A percentile compares a stretch with the other conserved stretches of the same genome.
phyloP scores from a whole-genome alignment of 768 basidiomycete species.

The Phylloporus rhodoxanthus region DNA sequence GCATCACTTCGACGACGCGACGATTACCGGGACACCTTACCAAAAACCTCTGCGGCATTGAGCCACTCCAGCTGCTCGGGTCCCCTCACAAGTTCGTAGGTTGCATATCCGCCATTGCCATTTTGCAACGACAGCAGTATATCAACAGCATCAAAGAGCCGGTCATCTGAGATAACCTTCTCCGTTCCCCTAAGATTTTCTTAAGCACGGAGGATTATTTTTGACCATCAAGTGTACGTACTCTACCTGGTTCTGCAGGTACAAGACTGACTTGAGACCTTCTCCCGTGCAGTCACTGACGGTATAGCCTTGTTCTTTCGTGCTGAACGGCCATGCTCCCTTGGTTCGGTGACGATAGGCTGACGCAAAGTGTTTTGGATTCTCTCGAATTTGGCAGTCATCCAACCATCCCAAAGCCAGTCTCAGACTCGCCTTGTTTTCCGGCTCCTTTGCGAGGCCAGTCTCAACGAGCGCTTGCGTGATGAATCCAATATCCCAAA shows the following conservation, averaged over 20 bases:
- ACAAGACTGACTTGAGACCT: conserved; percentile 85
- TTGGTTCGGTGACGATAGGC: conserved; percentile 63
- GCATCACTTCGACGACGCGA: neutral
- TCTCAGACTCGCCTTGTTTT: conserved; percentile 58
- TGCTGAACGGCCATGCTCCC: no score
- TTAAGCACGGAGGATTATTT: conserved; percentile 3
- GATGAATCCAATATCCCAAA: no score
- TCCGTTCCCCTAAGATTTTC: conserved; percentile 55
- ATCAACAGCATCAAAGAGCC: conserved; percentile 84
- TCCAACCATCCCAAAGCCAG: conserved; percentile 72
- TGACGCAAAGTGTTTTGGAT: conserved; percentile 57
- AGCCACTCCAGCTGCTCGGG: conserved; percentile 75
- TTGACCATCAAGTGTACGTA: conserved; percentile 31
- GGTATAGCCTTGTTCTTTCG: conserved; percentile 89
- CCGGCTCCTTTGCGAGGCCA: conserved; percentile 68
- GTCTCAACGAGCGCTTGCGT: no score
- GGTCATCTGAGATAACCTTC: conserved; percentile 64
- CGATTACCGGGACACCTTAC: conserved; percentile 37
- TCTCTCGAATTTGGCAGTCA: conserved; percentile 59
- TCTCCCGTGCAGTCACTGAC: conserved; percentile 96
- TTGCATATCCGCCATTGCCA: conserved; percentile 82
- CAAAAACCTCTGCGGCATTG: conserved; percentile 96
- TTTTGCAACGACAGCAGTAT: conserved; percentile 85
- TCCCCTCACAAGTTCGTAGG: conserved; percentile 86
- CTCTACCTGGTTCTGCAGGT: conserved; percentile 77